Evolutionary conservation across 768 basidiomycete species (phyloP).

Genomic region (Lentinula sp.): DNA sequence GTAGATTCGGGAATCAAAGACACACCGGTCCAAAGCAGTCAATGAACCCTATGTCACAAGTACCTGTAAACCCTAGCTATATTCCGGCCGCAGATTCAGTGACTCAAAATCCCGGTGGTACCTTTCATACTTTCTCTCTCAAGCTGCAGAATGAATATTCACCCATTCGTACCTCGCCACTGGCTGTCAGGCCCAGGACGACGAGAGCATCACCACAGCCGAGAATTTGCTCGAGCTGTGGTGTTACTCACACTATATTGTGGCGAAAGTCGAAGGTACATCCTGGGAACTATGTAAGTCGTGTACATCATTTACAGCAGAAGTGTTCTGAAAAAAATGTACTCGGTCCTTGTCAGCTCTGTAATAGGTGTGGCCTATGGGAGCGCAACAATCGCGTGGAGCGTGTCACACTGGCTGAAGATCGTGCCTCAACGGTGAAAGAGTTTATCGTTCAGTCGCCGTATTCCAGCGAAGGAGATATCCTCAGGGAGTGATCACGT

Average conservation of each 20-base stretch:
- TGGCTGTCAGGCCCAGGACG: neutral
- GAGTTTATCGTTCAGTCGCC: slow-evolving; percentile 4
- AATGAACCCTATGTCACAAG: neutral
- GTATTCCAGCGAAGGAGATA: neutral
- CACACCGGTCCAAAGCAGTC: neutral
- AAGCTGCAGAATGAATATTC: neutral
- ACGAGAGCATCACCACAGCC: neutral
- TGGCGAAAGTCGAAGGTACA: slow-evolving; percentile 5
- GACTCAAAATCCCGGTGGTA: neutral
- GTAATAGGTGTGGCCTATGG: slow-evolving; percentile 2
- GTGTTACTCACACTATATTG: neutral
- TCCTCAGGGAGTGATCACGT: neutral
- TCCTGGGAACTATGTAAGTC: slow-evolving; percentile 6
- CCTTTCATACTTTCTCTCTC: neutral
- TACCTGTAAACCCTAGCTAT: neutral
- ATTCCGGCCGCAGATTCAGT: neutral
- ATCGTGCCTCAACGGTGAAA: neutral
- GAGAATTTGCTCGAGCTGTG: neutral
- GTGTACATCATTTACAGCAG: neutral
- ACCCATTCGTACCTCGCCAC: neutral
- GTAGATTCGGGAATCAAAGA: neutral
- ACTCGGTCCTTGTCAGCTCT: neutral
- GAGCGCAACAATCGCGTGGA: slow-evolving; percentile 1
- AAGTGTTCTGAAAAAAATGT: neutral
- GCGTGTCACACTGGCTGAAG: neutral